phyloP scores from a whole-genome alignment of 1,284 basidiomycete genomes.

The Moesziomyces sp. region DNA sequence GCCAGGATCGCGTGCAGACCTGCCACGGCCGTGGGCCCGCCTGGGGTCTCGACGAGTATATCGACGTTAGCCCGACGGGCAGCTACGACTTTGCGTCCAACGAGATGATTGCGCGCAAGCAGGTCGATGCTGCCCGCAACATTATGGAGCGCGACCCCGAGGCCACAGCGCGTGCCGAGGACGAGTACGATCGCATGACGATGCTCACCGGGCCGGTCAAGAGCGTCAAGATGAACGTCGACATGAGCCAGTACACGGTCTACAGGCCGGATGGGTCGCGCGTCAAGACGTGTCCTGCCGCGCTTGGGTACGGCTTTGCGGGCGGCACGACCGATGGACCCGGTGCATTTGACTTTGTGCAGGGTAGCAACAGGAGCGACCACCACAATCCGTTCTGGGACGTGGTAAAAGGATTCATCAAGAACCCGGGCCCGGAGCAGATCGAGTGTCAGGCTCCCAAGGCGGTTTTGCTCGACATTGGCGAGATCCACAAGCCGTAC shows the following conservation, averaged over 20 bases:
- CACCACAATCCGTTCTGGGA: constrained; percentile 83
- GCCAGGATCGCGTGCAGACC: constrained; percentile 51
- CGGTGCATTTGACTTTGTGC: constrained; percentile 82
- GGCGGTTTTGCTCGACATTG: constrained; percentile 73
- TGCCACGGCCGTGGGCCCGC: constrained; percentile 57
- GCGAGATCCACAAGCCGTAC: constrained; percentile 72
- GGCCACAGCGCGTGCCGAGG: background rate
- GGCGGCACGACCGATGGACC: constrained; percentile 85
- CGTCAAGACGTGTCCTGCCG: constrained; percentile 80
- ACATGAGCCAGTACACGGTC: constrained; percentile 77
- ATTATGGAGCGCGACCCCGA: constrained; percentile 33
- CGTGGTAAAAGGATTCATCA: constrained; percentile 75
- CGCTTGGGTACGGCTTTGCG: constrained; percentile 71
- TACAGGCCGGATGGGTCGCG: constrained; percentile 76
- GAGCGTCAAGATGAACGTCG: constrained; percentile 69
- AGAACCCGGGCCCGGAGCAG: constrained; percentile 75
- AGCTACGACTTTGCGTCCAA: constrained; percentile 56
- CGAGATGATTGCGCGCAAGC: constrained; percentile 57
- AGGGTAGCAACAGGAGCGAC: constrained; percentile 77
- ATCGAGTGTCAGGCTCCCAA: constrained; percentile 81
- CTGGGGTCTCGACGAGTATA: constrained; percentile 40
- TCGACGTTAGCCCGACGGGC: constrained; percentile 49
- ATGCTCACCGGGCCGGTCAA: constrained; percentile 33
- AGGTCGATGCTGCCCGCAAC: constrained; percentile 49
- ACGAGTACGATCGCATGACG: constrained; percentile 30